Evolutionary conservation across 1,139 yeast species (phyloP), one percentile per base, ranked within the genome.

Genomic region (Sugiyamaella neomexicana): DNA sequence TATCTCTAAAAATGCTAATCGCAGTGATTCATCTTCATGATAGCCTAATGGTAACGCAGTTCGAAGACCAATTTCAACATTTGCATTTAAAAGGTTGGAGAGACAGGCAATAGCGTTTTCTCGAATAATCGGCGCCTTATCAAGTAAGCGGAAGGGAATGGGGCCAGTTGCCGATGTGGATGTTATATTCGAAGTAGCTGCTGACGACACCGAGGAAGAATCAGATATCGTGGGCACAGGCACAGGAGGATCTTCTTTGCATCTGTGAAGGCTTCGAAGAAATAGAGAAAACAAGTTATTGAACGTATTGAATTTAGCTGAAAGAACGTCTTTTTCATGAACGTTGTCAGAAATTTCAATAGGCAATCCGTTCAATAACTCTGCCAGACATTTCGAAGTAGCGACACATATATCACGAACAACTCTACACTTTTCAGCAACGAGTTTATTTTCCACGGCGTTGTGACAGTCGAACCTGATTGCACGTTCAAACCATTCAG

Each of bases 31-130:
- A 64, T 86, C 86, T 39, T 79, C 80, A 62, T 89, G 89, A 63
- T 83, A 86, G 0, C 96, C 95, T 65, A 89, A 75, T 0, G 95
- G 90, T 13, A 89, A 71, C 0, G 91, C 90, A 68, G 82, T 82
- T 53, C 82, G 83, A 66, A 89, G 75, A 8, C 96, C 96, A 49
- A 87, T 83, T 59, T 86, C 90, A 1, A 86, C 82, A 65, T 89
- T 90, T 9, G 87, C 79, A 62, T 80, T 84, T 50, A 89, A 74
- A 42, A 89, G 69, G 61, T 86, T 86, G 1, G 91, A 82, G 47
- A 89, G 75, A 39, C 89, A 81, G 38, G 76, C 74, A 53, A 88
- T 80, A n/a, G 86, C 82, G 66, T 85, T 82, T 25, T 85, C 88
- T 27, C 83, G 79, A 31, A 87, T 76, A 10, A 73, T 69, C 32